Evolutionary conservation across 192 early-diverging fungal genomes (phyloP).

Genomic region (Entomortierella beljakovae): DNA sequence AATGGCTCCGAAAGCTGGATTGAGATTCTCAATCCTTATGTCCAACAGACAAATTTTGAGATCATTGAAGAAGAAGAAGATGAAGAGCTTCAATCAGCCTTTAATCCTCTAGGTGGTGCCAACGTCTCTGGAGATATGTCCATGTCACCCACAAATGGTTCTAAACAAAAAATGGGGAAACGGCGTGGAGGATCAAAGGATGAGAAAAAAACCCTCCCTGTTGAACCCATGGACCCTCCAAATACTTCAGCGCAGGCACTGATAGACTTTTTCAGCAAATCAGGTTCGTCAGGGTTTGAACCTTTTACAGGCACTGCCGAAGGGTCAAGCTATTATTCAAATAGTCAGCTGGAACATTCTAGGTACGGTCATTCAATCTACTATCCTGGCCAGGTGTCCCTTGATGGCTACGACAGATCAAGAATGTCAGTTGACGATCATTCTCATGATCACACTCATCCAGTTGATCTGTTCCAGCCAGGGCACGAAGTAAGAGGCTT

Average conservation of each 20-base stretch:
- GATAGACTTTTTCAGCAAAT: slow-evolving; percentile 41
- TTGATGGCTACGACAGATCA: slow-evolving; percentile 26
- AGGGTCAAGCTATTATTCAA: slow-evolving; percentile 4
- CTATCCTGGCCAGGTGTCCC: not conserved
- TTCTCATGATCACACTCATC: not conserved
- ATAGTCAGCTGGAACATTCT: not conserved
- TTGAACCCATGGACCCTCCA: slow-evolving; percentile 24
- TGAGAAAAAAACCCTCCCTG: not conserved
- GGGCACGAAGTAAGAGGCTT: not conserved
- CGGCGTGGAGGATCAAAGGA: not conserved
- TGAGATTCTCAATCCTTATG: slow-evolving; percentile 24
- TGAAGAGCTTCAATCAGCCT: not conserved
- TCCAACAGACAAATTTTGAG: slow-evolving; percentile 1
- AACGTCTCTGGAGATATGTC: slow-evolving; percentile 6
- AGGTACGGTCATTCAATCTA: slow-evolving; percentile 9
- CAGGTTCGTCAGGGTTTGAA: slow-evolving; percentile 10
- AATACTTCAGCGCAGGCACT: slow-evolving; percentile 18
- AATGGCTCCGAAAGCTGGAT: slow-evolving; percentile 43
- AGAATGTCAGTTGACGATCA: slow-evolving; percentile 7
- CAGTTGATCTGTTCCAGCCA: not conserved
- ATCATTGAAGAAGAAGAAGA: slow-evolving; percentile 16
- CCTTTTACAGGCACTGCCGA: slow-evolving; percentile 1
- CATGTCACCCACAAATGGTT: not conserved
- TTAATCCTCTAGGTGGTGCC: not conserved
- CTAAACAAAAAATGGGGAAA: not conserved